These are phyloP conservation scores for Pythium aquatile DNA, from an alignment of 352 stramenopile genomes.

Conservation along the genomic window DNA sequence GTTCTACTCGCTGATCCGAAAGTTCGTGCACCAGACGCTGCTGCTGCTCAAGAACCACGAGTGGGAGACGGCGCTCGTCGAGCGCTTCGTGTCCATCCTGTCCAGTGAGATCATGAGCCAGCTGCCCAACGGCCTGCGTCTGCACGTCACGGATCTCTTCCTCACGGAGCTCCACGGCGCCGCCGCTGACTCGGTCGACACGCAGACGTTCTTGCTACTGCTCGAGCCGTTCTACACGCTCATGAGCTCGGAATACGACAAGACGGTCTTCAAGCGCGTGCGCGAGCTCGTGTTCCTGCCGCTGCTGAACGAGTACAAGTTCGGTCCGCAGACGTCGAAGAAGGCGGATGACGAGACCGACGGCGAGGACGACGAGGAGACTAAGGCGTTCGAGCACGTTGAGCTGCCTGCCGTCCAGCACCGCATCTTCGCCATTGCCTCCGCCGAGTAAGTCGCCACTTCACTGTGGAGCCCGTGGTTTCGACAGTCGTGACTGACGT, in stretches of 20 bases:
- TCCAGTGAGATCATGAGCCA: slow-evolving; percentile 74
- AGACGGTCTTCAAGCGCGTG: slow-evolving; percentile 78
- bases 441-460: slow-evolving; percentile 51
- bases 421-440: slow-evolving; percentile 75
- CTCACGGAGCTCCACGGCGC: slow-evolving; percentile 62
- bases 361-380: slow-evolving; percentile 41
- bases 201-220: slow-evolving; percentile 63
- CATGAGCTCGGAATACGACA: slow-evolving; percentile 75
- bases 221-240: slow-evolving; percentile 83
- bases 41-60: slow-evolving; percentile 55
- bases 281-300: slow-evolving; percentile 70
- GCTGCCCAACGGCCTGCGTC: slow-evolving; percentile 74
- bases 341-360: slow-evolving; percentile 28
- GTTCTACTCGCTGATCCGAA: slow-evolving; percentile 83
- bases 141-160: slow-evolving; percentile 79
- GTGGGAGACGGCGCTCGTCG: slow-evolving; percentile 47
- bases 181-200: slow-evolving; percentile 48
- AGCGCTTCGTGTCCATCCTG: slow-evolving; percentile 59
- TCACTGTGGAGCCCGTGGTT: background rate
- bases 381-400: slow-evolving; percentile 65
- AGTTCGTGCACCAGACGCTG: slow-evolving; percentile 74
- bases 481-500: background rate
- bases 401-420: slow-evolving; percentile 70
- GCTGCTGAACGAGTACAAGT: slow-evolving; percentile 68
- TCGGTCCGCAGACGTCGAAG: slow-evolving; percentile 42